Evolutionary conservation across 2,329 filamentous ascomycete genomes (phyloP).

Genomic region (Tympanopsis confertula): DNA sequence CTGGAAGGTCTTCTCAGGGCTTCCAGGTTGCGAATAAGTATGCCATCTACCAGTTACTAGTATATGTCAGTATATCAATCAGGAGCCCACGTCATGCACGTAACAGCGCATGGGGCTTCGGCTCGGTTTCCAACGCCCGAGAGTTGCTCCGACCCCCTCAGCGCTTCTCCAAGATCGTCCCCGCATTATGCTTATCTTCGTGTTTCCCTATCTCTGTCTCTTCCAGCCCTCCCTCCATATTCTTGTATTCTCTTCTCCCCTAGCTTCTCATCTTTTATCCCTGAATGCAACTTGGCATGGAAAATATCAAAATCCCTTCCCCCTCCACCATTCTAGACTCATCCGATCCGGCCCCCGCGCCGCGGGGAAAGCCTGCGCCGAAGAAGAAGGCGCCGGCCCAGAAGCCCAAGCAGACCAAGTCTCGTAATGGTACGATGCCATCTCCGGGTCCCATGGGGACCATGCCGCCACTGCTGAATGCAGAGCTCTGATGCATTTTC

Average conservation of each 20-base stretch:
- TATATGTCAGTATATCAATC: too few species aligned
- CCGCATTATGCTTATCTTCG: too few species aligned
- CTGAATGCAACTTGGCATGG: conserved; percentile 25
- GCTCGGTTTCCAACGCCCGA: too few species aligned
- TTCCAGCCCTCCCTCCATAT: too few species aligned
- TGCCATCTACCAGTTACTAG: too few species aligned
- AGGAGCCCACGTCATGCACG: too few species aligned
- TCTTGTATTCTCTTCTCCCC: not conserved
- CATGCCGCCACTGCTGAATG: conserved; percentile 10
- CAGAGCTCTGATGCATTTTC: not conserved
- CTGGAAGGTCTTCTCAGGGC: too few species aligned
- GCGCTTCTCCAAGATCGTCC: too few species aligned
- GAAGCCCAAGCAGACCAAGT: conserved; percentile 65
- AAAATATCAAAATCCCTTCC: conserved; percentile 47
- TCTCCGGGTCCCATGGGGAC: not conserved
- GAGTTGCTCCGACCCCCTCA: too few species aligned
- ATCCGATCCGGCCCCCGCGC: conserved; percentile 6
- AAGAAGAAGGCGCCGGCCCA: conserved; percentile 8
- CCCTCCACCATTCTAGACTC: conserved; percentile 37
- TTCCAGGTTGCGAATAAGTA: too few species aligned
- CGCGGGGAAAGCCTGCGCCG: conserved; percentile 3
- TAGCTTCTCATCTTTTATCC: not conserved
- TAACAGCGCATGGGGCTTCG: too few species aligned
- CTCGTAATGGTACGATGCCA: conserved; percentile 53
- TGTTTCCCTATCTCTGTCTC: too few species aligned